phyloP scores from a whole-genome alignment of 352 stramenopile genomes.

The Phytophthora podocarpi region DNA sequence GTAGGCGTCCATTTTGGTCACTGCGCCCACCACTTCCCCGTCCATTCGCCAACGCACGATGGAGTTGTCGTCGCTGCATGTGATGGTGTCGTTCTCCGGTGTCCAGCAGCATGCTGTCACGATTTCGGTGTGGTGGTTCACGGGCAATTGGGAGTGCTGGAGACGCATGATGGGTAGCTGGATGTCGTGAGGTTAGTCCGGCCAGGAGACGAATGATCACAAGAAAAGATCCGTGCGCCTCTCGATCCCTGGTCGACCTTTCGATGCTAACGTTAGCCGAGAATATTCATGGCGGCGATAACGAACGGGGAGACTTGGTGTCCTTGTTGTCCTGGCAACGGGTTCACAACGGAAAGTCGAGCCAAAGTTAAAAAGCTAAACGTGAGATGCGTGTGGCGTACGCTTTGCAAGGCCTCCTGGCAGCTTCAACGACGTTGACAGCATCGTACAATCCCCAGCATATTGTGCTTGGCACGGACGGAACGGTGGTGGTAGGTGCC shows the following conservation, averaged over 20 bases:
- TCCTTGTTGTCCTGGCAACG: background rate
- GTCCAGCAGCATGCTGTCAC: constrained; percentile 89
- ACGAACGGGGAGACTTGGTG: constrained; percentile 1
- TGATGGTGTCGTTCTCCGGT: constrained; percentile 89
- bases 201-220: constrained; percentile 13
- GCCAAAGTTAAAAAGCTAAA: constrained; percentile 1
- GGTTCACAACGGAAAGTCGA: constrained; percentile 13
- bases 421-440: constrained; percentile 3
- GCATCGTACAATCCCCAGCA: constrained; percentile 30
- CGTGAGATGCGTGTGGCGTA: constrained; percentile 14
- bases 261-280: constrained; percentile 7
- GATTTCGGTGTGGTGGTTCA: constrained; percentile 81
- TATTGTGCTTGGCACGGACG: constrained; percentile 44
- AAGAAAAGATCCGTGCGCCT: constrained; percentile 34
- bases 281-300: constrained; percentile 19
- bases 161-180: constrained; percentile 80
- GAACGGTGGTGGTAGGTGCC: constrained; percentile 33
- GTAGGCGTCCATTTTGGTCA: constrained; percentile 75
- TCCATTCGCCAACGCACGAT: constrained; percentile 88
- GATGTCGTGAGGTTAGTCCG: background rate
- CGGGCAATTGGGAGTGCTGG: constrained; percentile 74
- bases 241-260: constrained; percentile 30
- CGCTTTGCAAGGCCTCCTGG: constrained; percentile 17
- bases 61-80: constrained; percentile 85
- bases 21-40: constrained; percentile 75